Evolutionary conservation across 306 rosid genomes (phyloP), one percentile per base, ranked within the genome.

Genomic region (Casuarina cunninghamiana): DNA sequence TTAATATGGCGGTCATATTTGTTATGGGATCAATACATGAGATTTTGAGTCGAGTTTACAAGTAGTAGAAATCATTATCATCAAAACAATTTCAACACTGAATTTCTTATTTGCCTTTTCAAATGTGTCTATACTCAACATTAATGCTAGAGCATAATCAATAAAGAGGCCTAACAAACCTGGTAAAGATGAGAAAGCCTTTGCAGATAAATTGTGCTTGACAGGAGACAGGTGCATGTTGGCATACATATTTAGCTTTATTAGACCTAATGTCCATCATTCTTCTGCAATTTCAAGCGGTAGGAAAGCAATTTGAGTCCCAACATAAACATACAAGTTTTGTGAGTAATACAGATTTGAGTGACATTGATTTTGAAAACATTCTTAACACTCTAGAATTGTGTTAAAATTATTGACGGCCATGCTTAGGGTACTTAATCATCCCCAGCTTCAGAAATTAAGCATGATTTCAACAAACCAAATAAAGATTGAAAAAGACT

Each of bases 131-230:
- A 5, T 4, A 53, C 10, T 3, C 26, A 12, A 60, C 73, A 50
- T 41, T 15, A 3, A 38, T 21, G 39, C 38, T 10, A 9, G 44
- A 53, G 54, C 53, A 1, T 39, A 57, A 49, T 48, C 37, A 65
- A 35, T 12, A 53, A 72, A 32, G 8, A 41, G 1, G 15, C 69
- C 38, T 21, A 70, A 73, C 62, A 74, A 55, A 85, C 91, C 91
- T 85, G 84, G 79, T 76, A 79, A 44, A 38, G 70, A 88, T 83
- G 50, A 76, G 89, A 55, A 62, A 57, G 45, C 81, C 84, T 81
- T 83, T 85, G 86, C 89, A 88, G 79, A 82, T 79, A 79, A 88
- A 88, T 57, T 83, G 84, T 45, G 85, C 81, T 53, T 60, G 83
- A 74, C 89, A 85, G 21, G 49, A 85, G 79, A 39, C 67, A 41